These are phyloP conservation scores for Pezicula carpinea DNA, from an alignment of 2,329 filamentous ascomycete genomes.

Conservation along the genomic window DNA sequence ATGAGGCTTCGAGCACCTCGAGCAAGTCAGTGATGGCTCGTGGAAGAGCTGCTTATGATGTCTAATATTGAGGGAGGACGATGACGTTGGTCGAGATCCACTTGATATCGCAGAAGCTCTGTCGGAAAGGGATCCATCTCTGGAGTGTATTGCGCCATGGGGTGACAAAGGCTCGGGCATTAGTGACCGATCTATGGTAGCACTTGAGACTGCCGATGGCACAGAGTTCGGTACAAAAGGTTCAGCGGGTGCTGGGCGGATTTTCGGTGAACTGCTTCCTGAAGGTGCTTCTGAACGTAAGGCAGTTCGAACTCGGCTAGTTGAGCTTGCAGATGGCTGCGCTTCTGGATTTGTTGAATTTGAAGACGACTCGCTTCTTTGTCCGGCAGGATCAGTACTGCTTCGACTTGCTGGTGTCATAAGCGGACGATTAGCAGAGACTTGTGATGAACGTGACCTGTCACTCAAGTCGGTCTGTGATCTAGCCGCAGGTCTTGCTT, in stretches of 20 bases:
- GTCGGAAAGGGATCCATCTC: conserved; percentile 18
- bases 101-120: conserved; percentile 24
- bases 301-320: conserved; percentile 10
- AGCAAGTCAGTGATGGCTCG: conserved; percentile 72
- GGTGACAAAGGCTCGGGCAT: conserved; percentile 26
- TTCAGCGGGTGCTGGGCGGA: conserved; percentile 15
- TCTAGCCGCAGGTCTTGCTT: conserved; percentile 47
- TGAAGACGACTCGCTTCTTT: conserved; percentile 12
- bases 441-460: conserved; percentile 29
- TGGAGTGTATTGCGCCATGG: conserved; percentile 9
- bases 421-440: conserved; percentile 14
- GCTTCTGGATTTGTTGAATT: conserved; percentile 3
- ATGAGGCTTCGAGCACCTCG: conserved; percentile 61
- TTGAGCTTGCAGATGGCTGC: conserved; percentile 15
- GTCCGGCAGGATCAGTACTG: conserved; percentile 23
- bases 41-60: conserved; percentile 43
- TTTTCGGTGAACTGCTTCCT: conserved; percentile 5
- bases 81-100: conserved; percentile 26
- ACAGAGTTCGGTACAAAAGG: conserved; percentile 16
- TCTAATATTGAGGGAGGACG: conserved; percentile 24
- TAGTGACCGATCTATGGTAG: conserved; percentile 18
- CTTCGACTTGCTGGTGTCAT: conserved; percentile 19
- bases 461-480: conserved; percentile 62
- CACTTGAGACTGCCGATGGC: conserved; percentile 8
- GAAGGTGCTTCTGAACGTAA: conserved; percentile 12